Evolutionary conservation across 2,329 filamentous ascomycete genomes (phyloP).

Genomic region (Madurella mycetomatis): DNA sequence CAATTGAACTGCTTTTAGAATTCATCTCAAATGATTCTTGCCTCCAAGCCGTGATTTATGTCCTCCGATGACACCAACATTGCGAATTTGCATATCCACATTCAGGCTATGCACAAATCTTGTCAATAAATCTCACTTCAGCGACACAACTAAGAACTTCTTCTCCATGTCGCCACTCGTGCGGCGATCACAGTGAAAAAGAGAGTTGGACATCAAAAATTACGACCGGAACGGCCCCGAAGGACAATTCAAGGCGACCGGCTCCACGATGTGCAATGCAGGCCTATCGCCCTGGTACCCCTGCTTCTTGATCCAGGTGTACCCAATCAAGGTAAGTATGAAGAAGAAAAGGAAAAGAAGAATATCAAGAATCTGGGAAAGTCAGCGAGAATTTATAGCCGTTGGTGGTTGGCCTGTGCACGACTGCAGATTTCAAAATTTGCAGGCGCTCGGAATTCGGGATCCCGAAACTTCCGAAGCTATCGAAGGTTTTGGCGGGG

Average conservation of each 20-base stretch:
- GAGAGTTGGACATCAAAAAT: constrained; percentile 25
- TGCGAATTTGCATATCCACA: no score
- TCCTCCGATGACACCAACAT: no score
- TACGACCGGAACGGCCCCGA: constrained; percentile 27
- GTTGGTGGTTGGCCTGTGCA: constrained; percentile 14
- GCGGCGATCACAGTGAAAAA: constrained; percentile 25
- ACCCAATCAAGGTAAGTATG: constrained; percentile 28
- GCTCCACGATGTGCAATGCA: constrained; percentile 28
- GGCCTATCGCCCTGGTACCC: constrained; percentile 21
- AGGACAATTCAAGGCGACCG: constrained; percentile 25
- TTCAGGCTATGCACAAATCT: no score
- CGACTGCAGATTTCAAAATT: not conserved
- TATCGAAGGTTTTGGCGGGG: not conserved
- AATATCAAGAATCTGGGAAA: constrained; percentile 8
- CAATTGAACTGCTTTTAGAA: no score
- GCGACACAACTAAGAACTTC: constrained; percentile 3
- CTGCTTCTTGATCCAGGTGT: constrained; percentile 22
- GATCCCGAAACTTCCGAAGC: not conserved
- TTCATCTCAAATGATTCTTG: no score
- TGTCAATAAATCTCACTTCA: no score
- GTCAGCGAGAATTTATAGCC: constrained; percentile 11
- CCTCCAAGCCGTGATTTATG: no score
- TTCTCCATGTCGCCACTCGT: constrained; percentile 22
- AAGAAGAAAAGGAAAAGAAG: constrained; percentile 20
- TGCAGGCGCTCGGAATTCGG: not conserved